phyloP scores from a whole-genome alignment of 192 early-diverging fungal genomes.

The Polychytrium aggregatum region DNA sequence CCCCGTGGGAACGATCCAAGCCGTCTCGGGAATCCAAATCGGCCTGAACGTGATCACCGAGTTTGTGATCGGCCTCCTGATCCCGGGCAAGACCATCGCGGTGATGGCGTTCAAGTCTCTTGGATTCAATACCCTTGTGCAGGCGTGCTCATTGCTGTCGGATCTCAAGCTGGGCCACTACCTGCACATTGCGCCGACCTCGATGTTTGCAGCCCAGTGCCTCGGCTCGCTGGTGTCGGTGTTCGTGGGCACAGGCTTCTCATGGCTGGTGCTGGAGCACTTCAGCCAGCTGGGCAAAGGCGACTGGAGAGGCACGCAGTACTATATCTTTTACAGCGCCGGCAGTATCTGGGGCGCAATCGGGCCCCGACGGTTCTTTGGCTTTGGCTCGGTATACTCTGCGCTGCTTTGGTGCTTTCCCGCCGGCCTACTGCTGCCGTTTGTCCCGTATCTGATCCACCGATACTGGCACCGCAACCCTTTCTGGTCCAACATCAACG shows the following conservation, averaged over 20 bases:
- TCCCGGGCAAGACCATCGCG: slow-evolving; percentile 70
- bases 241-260: slow-evolving; percentile 28
- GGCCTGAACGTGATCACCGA: slow-evolving; percentile 79
- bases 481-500: slow-evolving; percentile 31
- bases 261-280: slow-evolving; percentile 18
- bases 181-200: slow-evolving; percentile 56
- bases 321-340: slow-evolving; percentile 50
- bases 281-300: slow-evolving; percentile 6
- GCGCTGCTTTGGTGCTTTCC: slow-evolving; percentile 17
- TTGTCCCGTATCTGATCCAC: slow-evolving; percentile 27
- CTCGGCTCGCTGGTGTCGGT: slow-evolving; percentile 45
- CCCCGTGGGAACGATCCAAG: slow-evolving; percentile 69
- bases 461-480: slow-evolving; percentile 23
- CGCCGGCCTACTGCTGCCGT: slow-evolving; percentile 20
- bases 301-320: slow-evolving; percentile 13
- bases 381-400: slow-evolving; percentile 20
- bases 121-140: slow-evolving; percentile 67
- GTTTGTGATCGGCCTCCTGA: slow-evolving; percentile 69
- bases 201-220: slow-evolving; percentile 51
- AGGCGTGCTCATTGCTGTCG: slow-evolving; percentile 57
- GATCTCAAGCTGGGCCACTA: slow-evolving; percentile 79
- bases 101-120: slow-evolving; percentile 82
- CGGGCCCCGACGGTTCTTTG: slow-evolving; percentile 55
- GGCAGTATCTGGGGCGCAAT: slow-evolving; percentile 72
- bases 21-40: slow-evolving; percentile 62